Evolutionary conservation across 345 rosid genomes (phyloP), one percentile per base, ranked within the genome.

Genomic region (Draba incana): DNA sequence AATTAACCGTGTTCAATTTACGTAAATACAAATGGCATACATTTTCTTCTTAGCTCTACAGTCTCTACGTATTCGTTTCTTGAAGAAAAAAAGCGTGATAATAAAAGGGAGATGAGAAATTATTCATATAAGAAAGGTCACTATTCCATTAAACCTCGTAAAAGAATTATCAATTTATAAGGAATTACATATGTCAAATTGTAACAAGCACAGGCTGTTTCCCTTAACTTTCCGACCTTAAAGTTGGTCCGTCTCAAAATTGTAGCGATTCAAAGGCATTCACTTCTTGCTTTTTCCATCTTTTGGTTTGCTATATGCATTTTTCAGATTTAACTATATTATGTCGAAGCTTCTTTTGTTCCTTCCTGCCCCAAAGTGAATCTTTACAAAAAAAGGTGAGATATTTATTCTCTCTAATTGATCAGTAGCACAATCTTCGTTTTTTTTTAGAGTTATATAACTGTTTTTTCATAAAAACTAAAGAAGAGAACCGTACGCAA

Each of bases 191-290:
- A 35, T 35, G 54, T 66, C 55, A 50, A 42, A 30, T 47, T 39
- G 70, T 47, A 72, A 65, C 37, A 70, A 8, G 44, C 45, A 51
- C 44, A 16, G 59, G 60, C 77, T 72, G 23, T 33, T 65, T 50
- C 38, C 25, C 35, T 42, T 31, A 49, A 53, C 60, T 58, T 66
- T 66, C 33, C 55, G 66, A 66, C 25, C 67, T 52, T 25, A 66
- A 67, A 74, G 78, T 60, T 73, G 38, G 62, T 24, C 14, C 27
- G 66, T 52, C 50, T 59, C 57, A 44, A 39, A 25, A 27, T 60
- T 51, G 20, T 74, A 59, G 68, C 72, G 78, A 72, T 74, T 67
- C 78, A 60, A 47, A 60, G 27, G 12, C 63, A 27, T 67, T 59
- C 55, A 44, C 56, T 20, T 73, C 62, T 43, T 66, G 16, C 70